Evolutionary conservation across 2,329 filamentous ascomycete genomes (phyloP), one percentile per base, ranked within the genome.

Genomic region (Sporothrix curviconia): DNA sequence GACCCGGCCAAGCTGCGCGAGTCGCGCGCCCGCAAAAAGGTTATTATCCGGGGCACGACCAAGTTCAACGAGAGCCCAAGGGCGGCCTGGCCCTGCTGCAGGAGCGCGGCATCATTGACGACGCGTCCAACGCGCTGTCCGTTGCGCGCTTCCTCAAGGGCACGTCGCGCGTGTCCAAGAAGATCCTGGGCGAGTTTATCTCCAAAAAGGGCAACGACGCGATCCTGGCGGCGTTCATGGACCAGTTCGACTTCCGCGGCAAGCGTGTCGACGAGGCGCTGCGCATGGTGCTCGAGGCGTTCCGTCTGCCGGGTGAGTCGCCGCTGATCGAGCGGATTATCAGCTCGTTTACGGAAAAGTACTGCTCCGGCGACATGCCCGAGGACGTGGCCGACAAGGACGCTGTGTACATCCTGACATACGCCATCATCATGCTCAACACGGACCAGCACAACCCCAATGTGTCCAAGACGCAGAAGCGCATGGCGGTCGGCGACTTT

Each of bases 381-480:
- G 82, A 87, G 55, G 87, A 85, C 22, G 85, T 97, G 61, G 87
- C 85, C 7, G 86, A 95, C 66, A 87, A 89, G 65, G 94, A 99
- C 69, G 85, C 91, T 7, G 85, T 94, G 22, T 99, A 89, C 66
- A 84, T 99, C 49, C 77, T 99, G 53, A 92, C 89, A 0, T 99
- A 99, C 69, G 94, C 92, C 37, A 95, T 96, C 66, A 96, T 99
- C 70, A 91, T 99, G 83, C 77, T 99, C 57, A 99, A 99, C 68
- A 96, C 92, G 1, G 94, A 99, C 68, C 88, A 95, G 66, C 94
- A 97, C 71, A 99, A 95, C 67, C 92, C 91, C 0, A 97, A 96
- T 64, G 72, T 97, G 6, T 42, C 50, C 61, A 91, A 84, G 64
- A 72, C 79, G 1, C 77, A 84, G 64, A 89, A 87, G 67, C 89